phyloP scores from a whole-genome alignment of 108 stramenopile genomes.

The Skeletonema costatum region DNA sequence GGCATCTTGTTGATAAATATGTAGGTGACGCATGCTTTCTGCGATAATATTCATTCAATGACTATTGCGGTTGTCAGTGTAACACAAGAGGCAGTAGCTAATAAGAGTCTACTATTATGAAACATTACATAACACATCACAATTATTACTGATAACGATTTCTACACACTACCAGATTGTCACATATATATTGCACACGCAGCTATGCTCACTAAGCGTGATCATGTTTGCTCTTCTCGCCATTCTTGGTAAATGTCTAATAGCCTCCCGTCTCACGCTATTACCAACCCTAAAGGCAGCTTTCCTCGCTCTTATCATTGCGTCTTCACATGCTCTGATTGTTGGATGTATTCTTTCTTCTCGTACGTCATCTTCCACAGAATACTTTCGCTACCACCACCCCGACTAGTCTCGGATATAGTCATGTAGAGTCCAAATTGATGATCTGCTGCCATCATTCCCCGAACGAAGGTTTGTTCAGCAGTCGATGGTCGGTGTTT shows the following conservation, averaged over 20 bases:
- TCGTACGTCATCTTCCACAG: background rate
- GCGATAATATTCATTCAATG: no score
- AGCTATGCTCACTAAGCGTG: background rate
- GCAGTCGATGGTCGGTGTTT: constrained; percentile 5
- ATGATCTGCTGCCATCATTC: constrained; percentile 45
- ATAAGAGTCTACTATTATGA: background rate
- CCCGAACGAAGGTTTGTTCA: constrained; percentile 35
- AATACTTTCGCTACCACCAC: background rate
- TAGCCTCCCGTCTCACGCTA: background rate
- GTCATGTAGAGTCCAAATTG: constrained; percentile 40
- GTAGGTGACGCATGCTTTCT: no score
- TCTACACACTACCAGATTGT: background rate
- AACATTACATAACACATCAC: background rate
- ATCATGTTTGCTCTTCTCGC: background rate
- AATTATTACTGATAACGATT: background rate
- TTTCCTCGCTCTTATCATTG: background rate
- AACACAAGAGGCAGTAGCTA: background rate
- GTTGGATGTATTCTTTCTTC: background rate
- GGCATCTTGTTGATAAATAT: no score
- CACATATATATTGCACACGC: background rate
- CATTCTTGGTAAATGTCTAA: background rate
- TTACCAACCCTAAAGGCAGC: background rate
- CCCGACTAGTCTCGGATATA: constrained; percentile 21
- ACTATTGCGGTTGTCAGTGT: no score
- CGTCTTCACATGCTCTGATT: background rate